Evolutionary conservation across 2,329 filamentous ascomycete genomes (phyloP).

Genomic region (Calonectria montana): DNA sequence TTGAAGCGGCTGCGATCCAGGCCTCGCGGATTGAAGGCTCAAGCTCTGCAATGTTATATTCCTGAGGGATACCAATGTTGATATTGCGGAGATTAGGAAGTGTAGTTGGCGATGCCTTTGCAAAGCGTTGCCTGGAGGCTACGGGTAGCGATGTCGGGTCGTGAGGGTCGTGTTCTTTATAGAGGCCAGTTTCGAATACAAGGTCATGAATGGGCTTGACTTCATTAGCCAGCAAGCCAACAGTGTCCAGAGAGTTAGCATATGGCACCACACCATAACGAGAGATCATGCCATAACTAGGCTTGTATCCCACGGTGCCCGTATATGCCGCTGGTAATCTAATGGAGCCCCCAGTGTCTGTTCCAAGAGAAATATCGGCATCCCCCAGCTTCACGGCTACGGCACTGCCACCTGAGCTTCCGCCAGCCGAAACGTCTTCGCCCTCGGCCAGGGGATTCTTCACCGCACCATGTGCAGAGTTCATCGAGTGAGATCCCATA

Average conservation of each 20-base stretch:
- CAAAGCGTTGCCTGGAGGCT: constrained; percentile 64
- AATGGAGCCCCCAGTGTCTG: constrained; percentile 92
- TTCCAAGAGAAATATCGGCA: constrained; percentile 78
- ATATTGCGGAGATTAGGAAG: constrained; percentile 48
- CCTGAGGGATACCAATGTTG: constrained; percentile 70
- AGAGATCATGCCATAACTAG: constrained; percentile 88
- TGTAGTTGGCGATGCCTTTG: constrained; percentile 38
- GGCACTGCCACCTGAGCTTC: constrained; percentile 94
- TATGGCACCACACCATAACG: constrained; percentile 90
- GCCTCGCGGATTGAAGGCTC: constrained; percentile 73
- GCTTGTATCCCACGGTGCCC: constrained; percentile 87
- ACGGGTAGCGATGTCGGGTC: constrained; percentile 80
- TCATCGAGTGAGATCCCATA: constrained; percentile 87
- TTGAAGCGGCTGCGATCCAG: constrained; percentile 73
- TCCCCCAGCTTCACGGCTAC: constrained; percentile 77
- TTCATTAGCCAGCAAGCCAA: constrained; percentile 76
- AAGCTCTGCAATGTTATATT: constrained; percentile 92
- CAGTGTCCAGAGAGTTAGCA: constrained; percentile 92
- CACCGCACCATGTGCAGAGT: constrained; percentile 76
- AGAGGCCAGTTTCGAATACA: constrained; percentile 61
- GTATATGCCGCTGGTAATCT: constrained; percentile 90
- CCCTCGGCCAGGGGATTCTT: constrained; percentile 57
- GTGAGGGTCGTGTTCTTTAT: constrained; percentile 68
- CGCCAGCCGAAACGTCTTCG: constrained; percentile 74
- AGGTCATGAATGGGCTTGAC: constrained; percentile 64